Conservation (phyloP, 805 yeast genomes). For the Candida alai region DNA sequence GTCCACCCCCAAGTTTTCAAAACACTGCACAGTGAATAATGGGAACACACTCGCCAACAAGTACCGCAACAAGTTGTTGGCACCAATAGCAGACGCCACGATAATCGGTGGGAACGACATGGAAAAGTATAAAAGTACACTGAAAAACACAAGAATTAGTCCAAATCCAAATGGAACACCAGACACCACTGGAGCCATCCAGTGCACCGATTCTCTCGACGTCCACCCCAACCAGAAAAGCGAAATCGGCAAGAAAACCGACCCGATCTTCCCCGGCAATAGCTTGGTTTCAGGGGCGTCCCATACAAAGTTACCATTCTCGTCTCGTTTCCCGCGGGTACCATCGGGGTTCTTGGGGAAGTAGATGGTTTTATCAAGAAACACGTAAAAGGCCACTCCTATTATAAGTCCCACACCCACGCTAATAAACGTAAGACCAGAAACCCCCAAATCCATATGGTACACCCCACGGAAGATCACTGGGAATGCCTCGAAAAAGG, state of each 20-base stretch:
- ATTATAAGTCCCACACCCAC: slow-evolving; percentile 63
- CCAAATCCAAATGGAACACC: slow-evolving; percentile 82
- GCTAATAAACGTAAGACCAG: slow-evolving; percentile 69
- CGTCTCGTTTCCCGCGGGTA: slow-evolving; percentile 51
- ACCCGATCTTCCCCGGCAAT: slow-evolving; percentile 61
- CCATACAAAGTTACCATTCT: slow-evolving; percentile 49
- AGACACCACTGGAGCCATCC: slow-evolving; percentile 73
- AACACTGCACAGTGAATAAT: slow-evolving; percentile 82
- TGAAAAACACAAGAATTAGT: slow-evolving; percentile 65
- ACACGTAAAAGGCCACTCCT: slow-evolving; percentile 52
- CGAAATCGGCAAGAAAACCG: slow-evolving; percentile 60
- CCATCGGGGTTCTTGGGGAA: slow-evolving; percentile 63
- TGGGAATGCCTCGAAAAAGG: slow-evolving; percentile 78
- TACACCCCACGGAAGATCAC: slow-evolving; percentile 67
- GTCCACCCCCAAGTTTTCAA: slow-evolving; percentile 59
- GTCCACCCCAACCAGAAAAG: slow-evolving; percentile 86
- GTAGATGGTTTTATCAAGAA: slow-evolving; percentile 44
- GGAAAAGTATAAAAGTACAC: slow-evolving; percentile 64
- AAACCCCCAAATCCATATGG: slow-evolving; percentile 52
- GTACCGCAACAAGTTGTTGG: slow-evolving; percentile 78
- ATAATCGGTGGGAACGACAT: slow-evolving; percentile 69
- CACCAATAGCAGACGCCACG: slow-evolving; percentile 87
- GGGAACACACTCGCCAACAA: slow-evolving; percentile 77
- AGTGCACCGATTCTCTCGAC: slow-evolving; percentile 54
- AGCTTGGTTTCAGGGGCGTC: slow-evolving; percentile 61